Conservation (phyloP, 2,329 filamentous ascomycete species). For the Fusarium drepaniforme region DNA sequence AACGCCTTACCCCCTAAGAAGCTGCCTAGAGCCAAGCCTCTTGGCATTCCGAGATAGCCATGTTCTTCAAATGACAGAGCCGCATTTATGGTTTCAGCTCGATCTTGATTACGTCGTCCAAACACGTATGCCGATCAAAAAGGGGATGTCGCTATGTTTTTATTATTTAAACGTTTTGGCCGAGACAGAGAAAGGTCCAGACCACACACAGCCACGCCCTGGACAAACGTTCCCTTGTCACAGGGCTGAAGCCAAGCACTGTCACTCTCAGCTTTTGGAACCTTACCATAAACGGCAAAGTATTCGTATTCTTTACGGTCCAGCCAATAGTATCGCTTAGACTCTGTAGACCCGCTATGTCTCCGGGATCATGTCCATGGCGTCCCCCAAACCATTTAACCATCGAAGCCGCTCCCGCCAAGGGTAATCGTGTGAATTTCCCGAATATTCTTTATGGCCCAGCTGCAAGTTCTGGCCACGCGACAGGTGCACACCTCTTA, state of each 20-base stretch:
- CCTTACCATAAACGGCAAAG: background rate
- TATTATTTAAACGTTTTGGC: background rate
- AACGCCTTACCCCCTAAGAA: background rate
- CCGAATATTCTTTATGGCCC: background rate
- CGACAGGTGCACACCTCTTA: background rate
- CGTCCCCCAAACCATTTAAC: slow-evolving; percentile 3
- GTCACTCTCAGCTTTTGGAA: background rate
- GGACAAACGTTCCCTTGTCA: background rate
- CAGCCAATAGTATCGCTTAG: background rate
- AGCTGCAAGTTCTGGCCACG: slow-evolving; percentile 1
- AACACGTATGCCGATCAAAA: background rate
- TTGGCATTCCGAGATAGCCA: background rate
- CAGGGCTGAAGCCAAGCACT: slow-evolving; percentile 1
- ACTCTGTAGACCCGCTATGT: background rate
- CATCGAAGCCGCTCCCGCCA: background rate
- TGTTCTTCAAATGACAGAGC: background rate
- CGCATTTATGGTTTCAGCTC: background rate
- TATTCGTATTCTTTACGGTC: background rate
- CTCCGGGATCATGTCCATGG: background rate
- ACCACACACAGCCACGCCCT: slow-evolving; percentile 1
- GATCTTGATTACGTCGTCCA: background rate
- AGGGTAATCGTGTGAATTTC: background rate
- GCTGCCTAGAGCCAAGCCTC: background rate
- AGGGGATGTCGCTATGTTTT: background rate
- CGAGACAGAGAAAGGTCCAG: background rate